These are phyloP conservation scores for Mediolabrus comicus DNA, from an alignment of 108 stramenopile species.

Conservation along the genomic window DNA sequence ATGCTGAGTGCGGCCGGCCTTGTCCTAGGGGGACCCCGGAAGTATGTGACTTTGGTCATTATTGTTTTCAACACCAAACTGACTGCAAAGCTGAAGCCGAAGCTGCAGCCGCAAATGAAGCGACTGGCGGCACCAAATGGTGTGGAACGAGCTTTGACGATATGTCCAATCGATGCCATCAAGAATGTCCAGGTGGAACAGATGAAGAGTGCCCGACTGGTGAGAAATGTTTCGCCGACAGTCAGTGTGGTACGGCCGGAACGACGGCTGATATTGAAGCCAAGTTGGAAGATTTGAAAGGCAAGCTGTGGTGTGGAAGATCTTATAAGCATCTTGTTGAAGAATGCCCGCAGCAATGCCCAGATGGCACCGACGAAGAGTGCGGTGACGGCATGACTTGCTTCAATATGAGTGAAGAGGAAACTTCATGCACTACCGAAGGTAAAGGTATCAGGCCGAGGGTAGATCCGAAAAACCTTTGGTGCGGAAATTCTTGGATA, in stretches of 20 bases:
- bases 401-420: conserved; percentile 33
- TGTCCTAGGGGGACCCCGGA: conserved; percentile 9
- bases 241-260: background rate
- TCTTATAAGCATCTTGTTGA: conserved; percentile 42
- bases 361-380: conserved; percentile 25
- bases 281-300: background rate
- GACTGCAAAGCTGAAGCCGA: background rate
- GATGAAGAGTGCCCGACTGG: conserved; percentile 16
- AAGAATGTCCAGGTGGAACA: conserved; percentile 3
- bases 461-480: conserved; percentile 28
- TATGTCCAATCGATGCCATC: background rate
- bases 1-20: conserved; percentile 26
- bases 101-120: background rate
- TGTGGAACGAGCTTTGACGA: background rate
- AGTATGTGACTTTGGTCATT: background rate
- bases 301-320: conserved; percentile 30
- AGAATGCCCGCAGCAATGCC: conserved; percentile 33
- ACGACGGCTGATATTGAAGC: background rate
- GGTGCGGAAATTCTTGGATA: conserved; percentile 38
- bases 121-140: background rate
- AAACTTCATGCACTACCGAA: conserved; percentile 7
- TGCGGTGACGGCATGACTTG: conserved; percentile 29
- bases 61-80: background rate
- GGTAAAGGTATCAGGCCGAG: conserved; percentile 29
- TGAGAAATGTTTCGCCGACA: conserved; percentile 3